phyloP scores from a whole-genome alignment of 331 rosid species.

The Ulmus americana region DNA sequence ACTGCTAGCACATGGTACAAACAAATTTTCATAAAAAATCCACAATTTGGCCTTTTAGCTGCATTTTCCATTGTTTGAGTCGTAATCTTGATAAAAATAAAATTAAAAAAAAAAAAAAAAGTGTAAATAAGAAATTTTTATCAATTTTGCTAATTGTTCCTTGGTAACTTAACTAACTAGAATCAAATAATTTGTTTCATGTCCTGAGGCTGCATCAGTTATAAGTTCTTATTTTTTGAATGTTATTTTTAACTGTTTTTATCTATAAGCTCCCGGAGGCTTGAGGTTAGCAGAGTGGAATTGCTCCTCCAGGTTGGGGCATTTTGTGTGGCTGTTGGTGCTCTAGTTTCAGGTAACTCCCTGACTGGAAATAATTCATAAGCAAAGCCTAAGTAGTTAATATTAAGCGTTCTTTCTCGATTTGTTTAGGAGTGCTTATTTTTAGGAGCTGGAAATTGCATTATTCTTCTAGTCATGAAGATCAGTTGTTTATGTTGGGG shows the following conservation, averaged over 20 bases:
- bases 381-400: background rate
- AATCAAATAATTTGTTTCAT: background rate
- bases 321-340: constrained; percentile 83
- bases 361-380: background rate
- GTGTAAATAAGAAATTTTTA: background rate
- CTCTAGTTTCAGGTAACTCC: constrained; percentile 77
- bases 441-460: no score
- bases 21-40: background rate
- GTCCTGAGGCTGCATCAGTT: background rate
- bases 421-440: no score
- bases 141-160: background rate
- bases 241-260: constrained; percentile 17
- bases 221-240: background rate
- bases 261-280: constrained; percentile 76
- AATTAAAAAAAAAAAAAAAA: no score
- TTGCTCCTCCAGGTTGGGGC: constrained; percentile 98
- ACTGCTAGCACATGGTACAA: background rate
- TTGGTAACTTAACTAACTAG: background rate
- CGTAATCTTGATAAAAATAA: background rate
- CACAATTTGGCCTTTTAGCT: background rate
- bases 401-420: background rate
- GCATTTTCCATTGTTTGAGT: background rate
- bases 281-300: constrained; percentile 95
- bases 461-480: no score
- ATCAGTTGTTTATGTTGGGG: no score